Evolutionary conservation across 768 basidiomycete genomes (phyloP).

Genomic region (Tricholoma sp.): DNA sequence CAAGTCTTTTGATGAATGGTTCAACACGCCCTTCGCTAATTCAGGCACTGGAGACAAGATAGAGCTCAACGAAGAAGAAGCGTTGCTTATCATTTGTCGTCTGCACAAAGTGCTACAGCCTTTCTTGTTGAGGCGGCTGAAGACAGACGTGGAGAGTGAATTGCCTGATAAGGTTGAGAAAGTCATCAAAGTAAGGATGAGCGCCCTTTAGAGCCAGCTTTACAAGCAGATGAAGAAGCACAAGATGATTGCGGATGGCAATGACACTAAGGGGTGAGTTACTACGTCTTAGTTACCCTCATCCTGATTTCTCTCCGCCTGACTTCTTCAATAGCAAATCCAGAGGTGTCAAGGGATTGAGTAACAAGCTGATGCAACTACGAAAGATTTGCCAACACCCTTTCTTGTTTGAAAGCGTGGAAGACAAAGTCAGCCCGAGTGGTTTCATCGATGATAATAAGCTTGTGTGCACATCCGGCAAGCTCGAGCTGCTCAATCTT

Average conservation of each 20-base stretch:
- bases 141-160: constrained; percentile 96
- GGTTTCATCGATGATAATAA: constrained; percentile 82
- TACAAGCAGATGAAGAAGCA: constrained; percentile 99
- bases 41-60: constrained; percentile 98
- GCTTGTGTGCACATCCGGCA: constrained; percentile 83
- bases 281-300: neutral
- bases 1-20: constrained; percentile 99
- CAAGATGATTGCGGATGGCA: constrained; percentile 92
- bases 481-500: constrained; percentile 87
- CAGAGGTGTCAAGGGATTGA: constrained; percentile 80
- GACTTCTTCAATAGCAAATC: constrained; percentile 43
- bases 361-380: constrained; percentile 96
- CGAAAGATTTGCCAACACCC: constrained; percentile 99
- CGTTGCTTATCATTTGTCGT: constrained; percentile 93
- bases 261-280: constrained; percentile 67
- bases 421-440: constrained; percentile 86
- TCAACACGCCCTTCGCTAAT: constrained; percentile 98
- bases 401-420: constrained; percentile 92
- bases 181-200: constrained; percentile 96
- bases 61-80: constrained; percentile 99
- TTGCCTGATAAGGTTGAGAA: constrained; percentile 97
- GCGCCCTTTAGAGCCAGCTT: constrained; percentile 83
- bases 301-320: neutral
- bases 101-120: constrained; percentile 93
- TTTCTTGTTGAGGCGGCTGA: constrained; percentile 87